phyloP scores from a whole-genome alignment of 257 asterid species.

The Prunella vulgaris region DNA sequence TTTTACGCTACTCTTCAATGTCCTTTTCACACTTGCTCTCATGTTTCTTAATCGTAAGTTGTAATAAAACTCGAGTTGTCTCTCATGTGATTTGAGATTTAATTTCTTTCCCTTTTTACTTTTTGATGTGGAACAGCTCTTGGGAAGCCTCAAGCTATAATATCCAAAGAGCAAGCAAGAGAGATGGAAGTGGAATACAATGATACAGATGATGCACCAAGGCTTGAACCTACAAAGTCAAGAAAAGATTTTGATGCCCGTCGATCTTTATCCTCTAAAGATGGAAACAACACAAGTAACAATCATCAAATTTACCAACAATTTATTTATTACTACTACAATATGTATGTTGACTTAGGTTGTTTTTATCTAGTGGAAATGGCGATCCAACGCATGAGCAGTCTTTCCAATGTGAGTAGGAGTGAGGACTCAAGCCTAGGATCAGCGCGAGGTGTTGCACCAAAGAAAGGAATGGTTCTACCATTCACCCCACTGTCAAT shows the following conservation, averaged over 20 bases:
- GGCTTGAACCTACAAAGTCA: slow-evolving; percentile 40
- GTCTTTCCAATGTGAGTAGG: slow-evolving; percentile 30
- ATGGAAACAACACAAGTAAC: slow-evolving; percentile 57
- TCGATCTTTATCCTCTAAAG: slow-evolving; percentile 42
- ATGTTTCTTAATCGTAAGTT: slow-evolving; percentile 67
- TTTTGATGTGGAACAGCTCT: slow-evolving; percentile 40
- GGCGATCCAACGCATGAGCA: slow-evolving; percentile 55
- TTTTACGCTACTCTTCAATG: slow-evolving; percentile 53
- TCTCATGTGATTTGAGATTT: no score
- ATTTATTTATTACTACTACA: no score
- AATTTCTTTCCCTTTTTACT: neutral
- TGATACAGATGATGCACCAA: slow-evolving; percentile 40
- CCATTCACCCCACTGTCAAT: slow-evolving; percentile 66
- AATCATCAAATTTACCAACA: no score
- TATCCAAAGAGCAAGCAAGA: slow-evolving; percentile 76
- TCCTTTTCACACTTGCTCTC: slow-evolving; percentile 54
- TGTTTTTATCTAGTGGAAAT: slow-evolving; percentile 49
- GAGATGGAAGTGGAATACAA: slow-evolving; percentile 51
- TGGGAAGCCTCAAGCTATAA: slow-evolving; percentile 79
- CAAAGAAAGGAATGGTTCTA: slow-evolving; percentile 79
- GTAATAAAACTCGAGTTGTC: neutral
- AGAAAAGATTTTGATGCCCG: slow-evolving; percentile 40
- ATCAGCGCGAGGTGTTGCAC: slow-evolving; percentile 29
- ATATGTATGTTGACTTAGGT: neutral
- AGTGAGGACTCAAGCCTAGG: slow-evolving; percentile 31